phyloP scores from a whole-genome alignment of 768 basidiomycete species.

The Suillus brevipes region DNA sequence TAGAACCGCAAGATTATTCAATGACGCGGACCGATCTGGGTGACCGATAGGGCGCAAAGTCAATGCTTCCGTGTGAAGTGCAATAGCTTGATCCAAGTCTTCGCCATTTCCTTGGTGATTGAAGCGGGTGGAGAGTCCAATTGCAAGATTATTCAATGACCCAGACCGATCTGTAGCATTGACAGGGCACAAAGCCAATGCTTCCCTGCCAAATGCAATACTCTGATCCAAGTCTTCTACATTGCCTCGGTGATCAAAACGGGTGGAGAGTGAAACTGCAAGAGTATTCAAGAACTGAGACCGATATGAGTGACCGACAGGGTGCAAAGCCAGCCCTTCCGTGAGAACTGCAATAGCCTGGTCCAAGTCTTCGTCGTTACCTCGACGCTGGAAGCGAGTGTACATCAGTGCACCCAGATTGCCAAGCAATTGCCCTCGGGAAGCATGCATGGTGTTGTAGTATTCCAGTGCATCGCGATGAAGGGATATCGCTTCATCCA shows the following conservation, averaged over 20 bases:
- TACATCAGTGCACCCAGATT: not conserved
- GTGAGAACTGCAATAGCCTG: not conserved
- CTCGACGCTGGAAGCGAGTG: not conserved
- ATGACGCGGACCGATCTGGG: not conserved
- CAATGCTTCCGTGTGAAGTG: not conserved
- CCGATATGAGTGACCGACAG: not conserved
- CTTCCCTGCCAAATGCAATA: not conserved
- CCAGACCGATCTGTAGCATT: not conserved
- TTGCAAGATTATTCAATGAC: not conserved
- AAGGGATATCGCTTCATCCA: not conserved
- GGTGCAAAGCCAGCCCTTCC: not conserved
- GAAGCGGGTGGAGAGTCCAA: not conserved
- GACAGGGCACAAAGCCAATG: not conserved
- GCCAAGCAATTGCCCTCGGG: not conserved
- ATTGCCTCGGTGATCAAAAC: not conserved
- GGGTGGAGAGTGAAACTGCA: not conserved
- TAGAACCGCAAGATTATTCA: too few relatives aligned
- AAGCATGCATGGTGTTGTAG: not conserved
- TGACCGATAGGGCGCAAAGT: not conserved
- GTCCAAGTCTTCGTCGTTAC: not conserved
- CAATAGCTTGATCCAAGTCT: not conserved
- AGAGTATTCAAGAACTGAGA: not conserved
- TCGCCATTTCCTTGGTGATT: not conserved
- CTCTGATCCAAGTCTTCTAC: not conserved
- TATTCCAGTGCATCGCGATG: not conserved